These are phyloP conservation scores for Oxyria digyna DNA, from an alignment of 148 eudicot species.

Conservation along the genomic window DNA sequence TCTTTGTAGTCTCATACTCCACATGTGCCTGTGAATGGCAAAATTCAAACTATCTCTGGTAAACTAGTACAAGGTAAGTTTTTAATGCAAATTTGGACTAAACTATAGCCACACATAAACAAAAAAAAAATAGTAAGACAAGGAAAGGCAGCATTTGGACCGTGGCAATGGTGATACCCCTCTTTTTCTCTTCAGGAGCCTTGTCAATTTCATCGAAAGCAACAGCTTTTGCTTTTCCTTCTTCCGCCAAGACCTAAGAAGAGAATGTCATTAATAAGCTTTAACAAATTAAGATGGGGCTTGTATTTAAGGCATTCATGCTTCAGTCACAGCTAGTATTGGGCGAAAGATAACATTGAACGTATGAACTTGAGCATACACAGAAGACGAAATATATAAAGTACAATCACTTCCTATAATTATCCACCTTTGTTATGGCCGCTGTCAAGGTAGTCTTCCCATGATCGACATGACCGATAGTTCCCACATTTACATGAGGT, in stretches of 20 bases:
- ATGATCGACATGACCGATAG: conserved; percentile 95
- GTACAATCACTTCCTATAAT: not conserved
- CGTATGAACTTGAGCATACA: not conserved
- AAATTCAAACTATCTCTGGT: not conserved
- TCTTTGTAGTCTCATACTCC: conserved; percentile 88
- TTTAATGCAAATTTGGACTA: no score
- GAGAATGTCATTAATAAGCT: not conserved
- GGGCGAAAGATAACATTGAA: not conserved
- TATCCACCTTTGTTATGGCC: conserved; percentile 71
- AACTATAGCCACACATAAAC: no score
- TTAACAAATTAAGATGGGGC: not conserved
- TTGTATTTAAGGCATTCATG: not conserved
- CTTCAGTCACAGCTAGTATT: not conserved
- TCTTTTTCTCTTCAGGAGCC: conserved; percentile 97
- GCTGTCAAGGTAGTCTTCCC: conserved; percentile 98
- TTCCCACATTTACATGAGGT: conserved; percentile 94
- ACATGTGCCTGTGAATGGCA: conserved; percentile 69
- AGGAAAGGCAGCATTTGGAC: conserved; percentile 25
- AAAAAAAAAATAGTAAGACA: no score
- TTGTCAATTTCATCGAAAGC: conserved; percentile 95
- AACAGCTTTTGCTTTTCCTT: conserved; percentile 87
- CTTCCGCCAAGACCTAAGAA: conserved; percentile 66
- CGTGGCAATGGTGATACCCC: conserved; percentile 86
- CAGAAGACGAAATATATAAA: not conserved
- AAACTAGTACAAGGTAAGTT: no score